phyloP scores from a whole-genome alignment of 1,284 basidiomycete species.

The Apiotrichum sp. region DNA sequence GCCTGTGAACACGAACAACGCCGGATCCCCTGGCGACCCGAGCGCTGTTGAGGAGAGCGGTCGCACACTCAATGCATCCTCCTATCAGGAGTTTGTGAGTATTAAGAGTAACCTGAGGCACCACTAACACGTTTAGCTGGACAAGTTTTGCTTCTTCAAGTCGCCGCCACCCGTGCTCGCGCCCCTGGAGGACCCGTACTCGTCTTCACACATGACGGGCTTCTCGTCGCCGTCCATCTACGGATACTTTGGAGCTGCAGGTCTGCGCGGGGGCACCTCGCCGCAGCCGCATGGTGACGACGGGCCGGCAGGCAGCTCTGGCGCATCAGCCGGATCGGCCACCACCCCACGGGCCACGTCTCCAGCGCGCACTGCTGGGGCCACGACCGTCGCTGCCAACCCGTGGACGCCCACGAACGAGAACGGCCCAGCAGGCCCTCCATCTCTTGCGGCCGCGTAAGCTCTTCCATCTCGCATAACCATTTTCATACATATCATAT shows the following conservation, averaged over 20 bases:
- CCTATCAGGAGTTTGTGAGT: constrained; percentile 44
- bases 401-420: background rate
- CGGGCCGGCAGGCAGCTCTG: background rate
- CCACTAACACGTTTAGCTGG: constrained; percentile 24
- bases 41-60: constrained; percentile 24
- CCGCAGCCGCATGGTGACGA: too few species aligned
- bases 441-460: background rate
- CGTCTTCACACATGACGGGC: constrained; percentile 14
- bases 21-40: constrained; percentile 21
- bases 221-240: constrained; percentile 19
- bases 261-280: background rate
- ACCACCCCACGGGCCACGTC: background rate
- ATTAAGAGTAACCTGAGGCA: background rate
- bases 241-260: constrained; percentile 14
- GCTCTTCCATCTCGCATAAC: background rate
- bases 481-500: too few species aligned
- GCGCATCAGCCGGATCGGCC: background rate
- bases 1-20: constrained; percentile 28
- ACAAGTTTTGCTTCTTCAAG: constrained; percentile 48
- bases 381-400: background rate
- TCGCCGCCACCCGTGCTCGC: constrained; percentile 22
- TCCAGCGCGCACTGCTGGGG: background rate
- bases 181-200: constrained; percentile 5
- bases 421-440: background rate
- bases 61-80: constrained; percentile 20